phyloP scores from a whole-genome alignment of 352 stramenopile species.

The Globisporangium cystogenes region DNA sequence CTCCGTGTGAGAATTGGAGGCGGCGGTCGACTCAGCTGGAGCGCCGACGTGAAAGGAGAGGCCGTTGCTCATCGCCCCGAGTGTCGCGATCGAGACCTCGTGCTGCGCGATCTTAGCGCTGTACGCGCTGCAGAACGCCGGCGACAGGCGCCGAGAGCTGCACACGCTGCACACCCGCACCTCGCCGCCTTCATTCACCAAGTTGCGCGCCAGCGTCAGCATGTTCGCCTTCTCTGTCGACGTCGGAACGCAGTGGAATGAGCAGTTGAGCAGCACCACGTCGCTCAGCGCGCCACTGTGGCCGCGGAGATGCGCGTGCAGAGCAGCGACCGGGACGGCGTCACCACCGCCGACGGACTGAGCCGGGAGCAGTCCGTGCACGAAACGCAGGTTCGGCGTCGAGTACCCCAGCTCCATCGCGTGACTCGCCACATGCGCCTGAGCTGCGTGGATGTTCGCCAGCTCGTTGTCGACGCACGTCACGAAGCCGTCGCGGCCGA shows the following conservation, averaged over 20 bases:
- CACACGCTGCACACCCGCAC: conserved; percentile 26
- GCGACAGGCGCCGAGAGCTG: conserved; percentile 19
- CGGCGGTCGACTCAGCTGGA: too few species aligned
- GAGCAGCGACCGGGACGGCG: neutral
- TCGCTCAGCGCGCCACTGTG: neutral
- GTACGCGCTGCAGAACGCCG: conserved; percentile 15
- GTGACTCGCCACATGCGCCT: neutral
- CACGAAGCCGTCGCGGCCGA: conserved; percentile 34
- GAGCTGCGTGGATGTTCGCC: neutral
- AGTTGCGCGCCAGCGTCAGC: conserved; percentile 22
- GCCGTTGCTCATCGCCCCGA: too few species aligned
- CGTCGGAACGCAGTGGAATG: conserved; percentile 22
- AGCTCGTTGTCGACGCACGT: conserved; percentile 16
- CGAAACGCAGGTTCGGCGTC: conserved; percentile 22
- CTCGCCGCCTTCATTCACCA: conserved; percentile 47
- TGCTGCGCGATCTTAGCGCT: conserved; percentile 5
- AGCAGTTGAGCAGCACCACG: conserved; percentile 39
- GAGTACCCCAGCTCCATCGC: conserved; percentile 19
- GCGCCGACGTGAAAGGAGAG: neutral
- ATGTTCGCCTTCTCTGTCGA: conserved; percentile 20
- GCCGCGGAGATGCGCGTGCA: neutral
- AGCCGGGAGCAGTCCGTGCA: conserved; percentile 3
- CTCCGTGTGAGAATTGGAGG: too few species aligned
- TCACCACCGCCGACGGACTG: neutral
- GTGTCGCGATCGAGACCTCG: neutral